Base-by-base conservation (phyloP, 176 grass and related monocot species). In the Olyra latifolia region DNA sequence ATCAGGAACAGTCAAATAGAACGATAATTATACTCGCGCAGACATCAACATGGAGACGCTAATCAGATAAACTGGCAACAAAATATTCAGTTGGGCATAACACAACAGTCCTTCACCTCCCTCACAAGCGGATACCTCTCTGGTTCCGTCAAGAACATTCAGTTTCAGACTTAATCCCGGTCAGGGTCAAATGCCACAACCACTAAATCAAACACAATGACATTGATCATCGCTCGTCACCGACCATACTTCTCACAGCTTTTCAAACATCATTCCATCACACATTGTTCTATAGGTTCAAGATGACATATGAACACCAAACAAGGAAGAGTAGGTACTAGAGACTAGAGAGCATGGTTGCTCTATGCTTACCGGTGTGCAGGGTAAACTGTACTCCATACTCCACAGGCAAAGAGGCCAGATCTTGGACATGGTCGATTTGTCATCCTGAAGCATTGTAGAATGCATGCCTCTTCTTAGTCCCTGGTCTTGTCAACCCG, bases 151-250 rank as follows among this genome's bases (percentile, higher is more conserved):
- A 63, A 7, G 60, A 35, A 35, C 65, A 52, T 66, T 16, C 62
- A 66, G 76, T 40, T 66, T 16, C 62, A 66, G 76, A 68, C n/a
- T 79, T 42, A 54, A 49, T 67, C 77, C 47, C 35, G n/a, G 32
- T 79, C 77, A 67, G 47, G 40, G 32, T 53, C 20, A 23, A 30
- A 66, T 41, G 9, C 35, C 22, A 43, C 22, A 20, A 28, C 8
- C 48, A 23, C 30, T 17, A 35, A 55, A 27, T 41, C 46, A 54
- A 79, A 67, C 62, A 42, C 32, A 66, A 53, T 19, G 2, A 13
- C n/a, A 66, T 13, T 7, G 3, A 46, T 65, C 59, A 49, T 15
- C 29, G 19, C 28, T 66, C 29, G 24, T 67, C 47, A 30, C 52
- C n/a, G 2, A 55, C 62, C 16, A 55, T 66, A n/a, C 14, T 79